phyloP scores from a whole-genome alignment of 805 yeast genomes.

The Candida pseudofarinosa region DNA sequence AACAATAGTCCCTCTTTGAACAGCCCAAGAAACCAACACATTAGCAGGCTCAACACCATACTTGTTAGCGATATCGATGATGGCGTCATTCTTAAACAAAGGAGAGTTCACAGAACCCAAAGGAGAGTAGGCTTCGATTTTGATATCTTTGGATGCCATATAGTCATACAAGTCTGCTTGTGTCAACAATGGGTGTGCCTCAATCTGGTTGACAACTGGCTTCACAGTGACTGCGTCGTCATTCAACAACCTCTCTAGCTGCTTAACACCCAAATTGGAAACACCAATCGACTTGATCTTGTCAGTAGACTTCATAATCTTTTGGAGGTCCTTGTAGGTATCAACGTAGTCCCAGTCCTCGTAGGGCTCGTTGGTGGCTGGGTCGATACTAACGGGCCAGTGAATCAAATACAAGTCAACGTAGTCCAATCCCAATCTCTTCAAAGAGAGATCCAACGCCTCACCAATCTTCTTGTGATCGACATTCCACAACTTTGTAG shows the following conservation, averaged over 20 bases:
- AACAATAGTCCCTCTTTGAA: conserved; percentile 23
- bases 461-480: conserved; percentile 33
- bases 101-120: conserved; percentile 26
- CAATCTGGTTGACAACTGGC: conserved; percentile 55
- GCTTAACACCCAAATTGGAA: conserved; percentile 44
- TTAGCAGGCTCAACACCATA: conserved; percentile 18
- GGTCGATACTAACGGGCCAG: conserved; percentile 56
- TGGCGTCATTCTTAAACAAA: conserved; percentile 16
- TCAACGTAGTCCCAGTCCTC: conserved; percentile 15
- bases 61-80: conserved; percentile 18
- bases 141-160: conserved; percentile 40
- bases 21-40: conserved; percentile 25
- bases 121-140: conserved; percentile 27
- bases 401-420: conserved; percentile 71
- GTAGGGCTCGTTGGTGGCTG: conserved; percentile 12
- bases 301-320: conserved; percentile 13
- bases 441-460: conserved; percentile 53
- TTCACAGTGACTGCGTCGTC: conserved; percentile 29
- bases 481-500: conserved; percentile 8
- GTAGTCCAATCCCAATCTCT: conserved; percentile 61
- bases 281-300: conserved; percentile 52
- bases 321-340: conserved; percentile 36
- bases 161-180: conserved; percentile 55
- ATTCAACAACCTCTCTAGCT: conserved; percentile 41
- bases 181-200: conserved; percentile 37